Percentiles rank a stretch among this genome's conserved stretches.
Evolutionary conservation across 768 basidiomycete genomes (phyloP).

Genomic region (Auriscalpium vulgare): DNA sequence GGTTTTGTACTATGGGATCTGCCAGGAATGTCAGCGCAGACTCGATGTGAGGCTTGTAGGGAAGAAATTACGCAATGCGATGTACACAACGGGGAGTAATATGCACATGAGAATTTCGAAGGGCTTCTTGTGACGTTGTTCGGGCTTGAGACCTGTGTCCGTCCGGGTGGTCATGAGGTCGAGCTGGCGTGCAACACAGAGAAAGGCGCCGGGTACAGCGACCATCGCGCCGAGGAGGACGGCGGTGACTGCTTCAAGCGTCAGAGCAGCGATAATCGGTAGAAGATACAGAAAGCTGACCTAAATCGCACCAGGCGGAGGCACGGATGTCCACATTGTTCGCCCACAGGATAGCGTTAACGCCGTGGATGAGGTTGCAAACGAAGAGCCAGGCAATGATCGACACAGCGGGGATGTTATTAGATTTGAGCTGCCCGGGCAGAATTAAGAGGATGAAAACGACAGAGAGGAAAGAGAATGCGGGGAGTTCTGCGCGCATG

Average conservation of each 20-base stretch:
- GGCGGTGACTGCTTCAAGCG: conserved; percentile 3
- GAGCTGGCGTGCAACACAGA: conserved; percentile 13
- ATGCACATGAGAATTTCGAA: conserved; percentile 10
- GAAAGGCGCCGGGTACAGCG: conserved; percentile 11
- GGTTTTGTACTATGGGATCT: conserved; percentile 14
- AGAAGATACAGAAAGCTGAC: conserved; percentile 18
- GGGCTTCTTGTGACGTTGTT: neutral
- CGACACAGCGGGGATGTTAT: conserved; percentile 12
- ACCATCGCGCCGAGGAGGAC: conserved; percentile 14
- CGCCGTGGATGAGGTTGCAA: conserved; percentile 19
- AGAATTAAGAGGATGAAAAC: conserved; percentile 7
- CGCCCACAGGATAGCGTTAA: conserved; percentile 28
- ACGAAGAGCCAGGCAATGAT: conserved; percentile 18
- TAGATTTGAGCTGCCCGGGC: conserved; percentile 9
- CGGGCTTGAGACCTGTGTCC: neutral
- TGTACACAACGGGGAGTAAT: conserved; percentile 9
- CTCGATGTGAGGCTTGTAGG: neutral
- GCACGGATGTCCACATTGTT: conserved; percentile 19
- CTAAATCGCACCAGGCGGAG: conserved; percentile 33
- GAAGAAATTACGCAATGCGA: conserved; percentile 10
- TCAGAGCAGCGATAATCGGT: neutral
- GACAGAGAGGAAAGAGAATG: conserved; percentile 10
- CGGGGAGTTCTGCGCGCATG: conserved; percentile 12
- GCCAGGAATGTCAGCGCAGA: neutral
- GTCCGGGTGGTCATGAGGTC: conserved; percentile 6